Conservation (phyloP, 2,329 filamentous ascomycete species). For the Stagonosporopsis rhizophila region DNA sequence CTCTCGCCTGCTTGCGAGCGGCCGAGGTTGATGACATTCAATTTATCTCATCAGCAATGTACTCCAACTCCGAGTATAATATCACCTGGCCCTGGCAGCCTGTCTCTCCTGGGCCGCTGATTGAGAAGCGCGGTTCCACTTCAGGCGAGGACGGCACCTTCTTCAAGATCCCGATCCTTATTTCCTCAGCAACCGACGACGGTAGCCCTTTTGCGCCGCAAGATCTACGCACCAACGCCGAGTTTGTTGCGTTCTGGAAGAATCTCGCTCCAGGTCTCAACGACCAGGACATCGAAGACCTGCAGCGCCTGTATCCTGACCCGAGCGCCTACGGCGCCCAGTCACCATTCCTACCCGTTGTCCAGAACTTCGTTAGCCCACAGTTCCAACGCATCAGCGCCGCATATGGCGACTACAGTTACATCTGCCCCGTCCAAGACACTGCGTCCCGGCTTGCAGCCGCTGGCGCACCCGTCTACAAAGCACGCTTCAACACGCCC, state of each 20-base stretch:
- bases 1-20: slow-evolving; percentile 51
- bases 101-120: slow-evolving; percentile 53
- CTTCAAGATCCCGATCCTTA: slow-evolving; percentile 43
- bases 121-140: slow-evolving; percentile 57
- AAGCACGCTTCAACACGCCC: slow-evolving; percentile 47
- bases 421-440: slow-evolving; percentile 48
- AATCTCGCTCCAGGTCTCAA: slow-evolving; percentile 42
- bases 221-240: slow-evolving; percentile 45
- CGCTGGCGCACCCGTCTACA: slow-evolving; percentile 39
- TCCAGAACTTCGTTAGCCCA: slow-evolving; percentile 50
- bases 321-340: slow-evolving; percentile 16
- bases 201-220: slow-evolving; percentile 41
- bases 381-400: slow-evolving; percentile 57
- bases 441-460: slow-evolving; percentile 35
- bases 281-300: slow-evolving; percentile 37
- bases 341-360: slow-evolving; percentile 27
- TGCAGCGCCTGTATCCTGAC: slow-evolving; percentile 42
- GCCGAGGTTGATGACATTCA: slow-evolving; percentile 50
- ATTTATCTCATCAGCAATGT: slow-evolving; percentile 50
- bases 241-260: slow-evolving; percentile 45
- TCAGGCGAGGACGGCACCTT: slow-evolving; percentile 46
- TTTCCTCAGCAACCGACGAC: slow-evolving; percentile 49
- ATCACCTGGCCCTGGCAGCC: slow-evolving; percentile 61
- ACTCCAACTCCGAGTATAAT: slow-evolving; percentile 48
- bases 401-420: slow-evolving; percentile 48